Evolutionary conservation across 306 rosid species (phyloP).

Genomic region (Casuarina equisetifolia): DNA sequence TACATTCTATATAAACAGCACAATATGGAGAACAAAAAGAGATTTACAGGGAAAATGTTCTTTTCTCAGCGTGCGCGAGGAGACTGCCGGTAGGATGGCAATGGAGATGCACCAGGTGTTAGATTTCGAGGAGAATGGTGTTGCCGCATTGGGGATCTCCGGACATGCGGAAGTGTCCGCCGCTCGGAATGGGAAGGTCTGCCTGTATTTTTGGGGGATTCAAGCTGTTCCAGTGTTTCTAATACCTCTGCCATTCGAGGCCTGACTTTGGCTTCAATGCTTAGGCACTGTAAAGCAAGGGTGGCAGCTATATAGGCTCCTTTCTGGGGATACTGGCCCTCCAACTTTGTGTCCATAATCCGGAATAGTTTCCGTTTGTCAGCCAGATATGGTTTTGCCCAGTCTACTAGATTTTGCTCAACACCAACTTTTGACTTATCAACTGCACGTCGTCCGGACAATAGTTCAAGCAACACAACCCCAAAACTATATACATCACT

Average conservation of each 20-base stretch:
- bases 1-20: slow-evolving; percentile 30
- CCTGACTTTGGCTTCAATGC: slow-evolving; percentile 68
- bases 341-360: slow-evolving; percentile 90
- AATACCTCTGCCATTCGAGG: slow-evolving; percentile 80
- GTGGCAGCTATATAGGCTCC: slow-evolving; percentile 76
- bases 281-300: slow-evolving; percentile 75
- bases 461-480: slow-evolving; percentile 78
- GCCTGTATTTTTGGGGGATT: slow-evolving; percentile 50
- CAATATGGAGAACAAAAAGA: slow-evolving; percentile 24
- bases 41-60: slow-evolving; percentile 35
- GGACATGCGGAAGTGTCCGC: slow-evolving; percentile 28
- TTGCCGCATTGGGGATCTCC: slow-evolving; percentile 51
- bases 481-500: slow-evolving; percentile 96
- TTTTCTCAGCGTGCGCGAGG: slow-evolving; percentile 34
- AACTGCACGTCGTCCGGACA: slow-evolving; percentile 77
- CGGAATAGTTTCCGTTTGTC: slow-evolving; percentile 75
- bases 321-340: slow-evolving; percentile 85
- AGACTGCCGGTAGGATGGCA: slow-evolving; percentile 53
- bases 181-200: slow-evolving; percentile 46
- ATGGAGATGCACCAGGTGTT: slow-evolving; percentile 61
- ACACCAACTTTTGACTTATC: slow-evolving; percentile 58
- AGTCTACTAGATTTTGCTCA: slow-evolving; percentile 81
- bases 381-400: slow-evolving; percentile 81
- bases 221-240: slow-evolving; percentile 62
- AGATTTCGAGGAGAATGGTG: slow-evolving; percentile 42